Base-by-base conservation (phyloP, 73 alveolate genomes). In the Paramecium sonneborni region DNA sequence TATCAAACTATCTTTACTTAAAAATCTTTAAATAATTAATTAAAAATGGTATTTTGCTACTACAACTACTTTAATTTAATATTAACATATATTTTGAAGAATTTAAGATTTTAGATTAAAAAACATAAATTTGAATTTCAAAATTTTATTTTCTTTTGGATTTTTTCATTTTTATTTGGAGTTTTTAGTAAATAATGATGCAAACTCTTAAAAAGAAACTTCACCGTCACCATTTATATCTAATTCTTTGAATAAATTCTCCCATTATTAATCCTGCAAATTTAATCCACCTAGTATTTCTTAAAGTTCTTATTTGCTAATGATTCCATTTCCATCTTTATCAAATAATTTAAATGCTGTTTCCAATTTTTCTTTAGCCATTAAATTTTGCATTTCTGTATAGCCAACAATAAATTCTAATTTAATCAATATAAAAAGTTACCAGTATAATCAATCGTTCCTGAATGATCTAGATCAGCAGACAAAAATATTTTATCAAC, bases 401-500 rank as follows among this genome's bases (percentile, higher is more conserved):
- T 26, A 39, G 24, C 74, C 90, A 11, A 79, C 56, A 0, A 79
- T 15, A 32, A 62, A 30, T 62, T 30, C 39, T 26, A 62, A 6
- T 1, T 23, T 26, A 26, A 32, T 23, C 0, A 76, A 12, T 7
- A 28, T 76, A 1, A 12, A 14, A 76, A 32, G 85, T 56, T 7
- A 93, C 96, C 96, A 28, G 95, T 69, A 93, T 92, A 93, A 93
- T 93, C 96, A 41, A 93, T 69, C 52, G 37, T 56, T 28, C 96
- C 96, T 52, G 95, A 90, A 57, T 90, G 68, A 41, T 93, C 88
- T 21, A 38, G 79, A 84, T 93, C 96, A 21, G 57, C 85, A 11
- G 44, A 32, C 9, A 15, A 32, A 52, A 93, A 62, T 0, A 93
- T 76, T 14, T 74, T 39, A 39, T 74, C 32, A 1, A 74, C 87